Percentiles rank a stretch among this genome's conserved stretches.
Conservation (phyloP, 345 rosid species). For the Trapa incisa region DNA sequence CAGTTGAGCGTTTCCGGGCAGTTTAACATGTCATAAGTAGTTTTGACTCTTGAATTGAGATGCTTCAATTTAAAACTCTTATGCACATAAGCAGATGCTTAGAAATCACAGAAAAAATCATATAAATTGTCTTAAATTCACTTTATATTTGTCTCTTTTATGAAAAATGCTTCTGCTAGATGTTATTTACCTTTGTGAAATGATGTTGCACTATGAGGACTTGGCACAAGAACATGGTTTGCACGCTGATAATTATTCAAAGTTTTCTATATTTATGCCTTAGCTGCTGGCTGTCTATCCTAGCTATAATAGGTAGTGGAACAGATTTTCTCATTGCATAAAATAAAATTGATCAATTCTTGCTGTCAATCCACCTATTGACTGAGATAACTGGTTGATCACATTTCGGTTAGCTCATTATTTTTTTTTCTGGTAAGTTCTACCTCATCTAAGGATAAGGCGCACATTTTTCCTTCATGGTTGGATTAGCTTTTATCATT, state of each 20-base stretch:
- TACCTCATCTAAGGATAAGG: background rate
- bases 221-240: background rate
- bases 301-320: background rate
- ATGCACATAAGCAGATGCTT: background rate
- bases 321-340: too few relatives aligned
- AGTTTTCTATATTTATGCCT: background rate
- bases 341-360: too few relatives aligned
- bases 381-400: background rate
- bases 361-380: background rate
- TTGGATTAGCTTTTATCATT: background rate
- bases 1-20: background rate
- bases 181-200: too few relatives aligned
- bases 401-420: background rate
- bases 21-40: background rate
- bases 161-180: background rate
- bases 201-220: background rate
- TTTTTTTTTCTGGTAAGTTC: background rate
- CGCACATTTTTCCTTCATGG: background rate
- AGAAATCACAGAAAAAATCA: background rate
- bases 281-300: background rate
- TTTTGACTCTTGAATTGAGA: background rate
- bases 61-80: background rate
- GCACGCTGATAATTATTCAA: background rate
- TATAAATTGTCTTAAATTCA: background rate
- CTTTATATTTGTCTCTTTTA: background rate